These are phyloP conservation scores for Blastocystis sp. DNA, from an alignment of 352 stramenopile genomes.

Conservation along the genomic window DNA sequence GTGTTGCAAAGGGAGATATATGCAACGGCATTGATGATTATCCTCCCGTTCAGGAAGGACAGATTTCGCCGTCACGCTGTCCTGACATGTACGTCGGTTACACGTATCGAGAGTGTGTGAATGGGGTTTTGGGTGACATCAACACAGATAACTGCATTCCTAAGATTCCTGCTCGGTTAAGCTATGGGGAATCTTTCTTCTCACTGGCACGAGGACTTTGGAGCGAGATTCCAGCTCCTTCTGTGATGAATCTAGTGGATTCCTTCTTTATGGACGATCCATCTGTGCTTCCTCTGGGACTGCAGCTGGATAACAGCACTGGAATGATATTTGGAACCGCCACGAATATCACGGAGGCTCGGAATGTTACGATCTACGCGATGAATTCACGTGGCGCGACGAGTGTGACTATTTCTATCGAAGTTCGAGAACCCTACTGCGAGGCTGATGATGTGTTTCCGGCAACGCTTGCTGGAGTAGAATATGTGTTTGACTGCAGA, in stretches of 20 bases:
- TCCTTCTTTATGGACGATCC: neutral
- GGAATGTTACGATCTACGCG: neutral
- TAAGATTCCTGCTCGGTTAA: neutral
- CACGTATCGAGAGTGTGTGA: neutral
- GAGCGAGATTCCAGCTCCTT: neutral
- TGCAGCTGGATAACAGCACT: neutral
- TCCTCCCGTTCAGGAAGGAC: constrained; percentile 2
- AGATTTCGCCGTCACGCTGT: constrained; percentile 7
- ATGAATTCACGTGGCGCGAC: neutral
- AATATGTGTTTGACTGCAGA: neutral
- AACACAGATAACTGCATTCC: neutral
- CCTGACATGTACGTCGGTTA: neutral
- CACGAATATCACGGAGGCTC: neutral
- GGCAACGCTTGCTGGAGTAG: neutral
- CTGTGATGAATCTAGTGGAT: neutral
- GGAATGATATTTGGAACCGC: neutral
- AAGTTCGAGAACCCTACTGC: neutral
- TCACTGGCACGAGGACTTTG: neutral
- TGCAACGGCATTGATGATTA: neutral
- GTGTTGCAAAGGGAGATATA: neutral
- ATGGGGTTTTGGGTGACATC: neutral
- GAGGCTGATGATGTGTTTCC: neutral
- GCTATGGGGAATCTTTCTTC: neutral
- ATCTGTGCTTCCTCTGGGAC: neutral
- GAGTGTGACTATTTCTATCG: neutral